Base-by-base conservation (phyloP, 2,329 filamentous ascomycete species). In the Verticillium tricorpus region DNA sequence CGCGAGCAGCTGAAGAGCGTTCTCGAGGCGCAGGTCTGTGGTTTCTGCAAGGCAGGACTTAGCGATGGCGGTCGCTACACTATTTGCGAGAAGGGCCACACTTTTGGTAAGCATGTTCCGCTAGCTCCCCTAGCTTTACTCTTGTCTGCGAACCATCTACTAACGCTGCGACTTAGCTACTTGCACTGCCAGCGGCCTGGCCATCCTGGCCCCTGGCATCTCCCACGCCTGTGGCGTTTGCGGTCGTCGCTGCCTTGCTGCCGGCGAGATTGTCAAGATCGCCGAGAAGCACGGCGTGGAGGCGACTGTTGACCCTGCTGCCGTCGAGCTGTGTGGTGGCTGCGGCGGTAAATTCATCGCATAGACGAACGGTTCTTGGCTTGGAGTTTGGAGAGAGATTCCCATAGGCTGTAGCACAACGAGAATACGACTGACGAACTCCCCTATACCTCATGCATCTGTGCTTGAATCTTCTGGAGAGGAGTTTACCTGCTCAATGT, bases 151-250 rank as follows among this genome's bases (percentile, higher is more conserved):
- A 56, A 3, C 50, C n/a, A 11, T 22, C 7, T 50, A 28, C 61
- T 67, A 35, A 66, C 61, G 55, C 2, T 14, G 54, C 15, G 9
- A 11, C 45, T 54, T 31, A 83, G 82, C 80, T n/a, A 80, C 76
- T 1, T 87, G 85, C 63, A 80, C 80, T 0, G 78, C 80, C 1
- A 84, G 81, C 0, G 81, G 82, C 1, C 70, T 87, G 8, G 80
- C 84, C 14, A 83, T 87, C 64, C 74, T 83, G 62, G 78, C 76
- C 1, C 84, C 84, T 0, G 82, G 81, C 2, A 76, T 82, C 56
- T 85, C 84, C 0, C 76, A 79, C 37, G 78, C 80, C 3, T 87
- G 85, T 60, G 81, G 80, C 22, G 80, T 86, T 2, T 87, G 85
- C 66, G 80, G 79, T 17, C 70, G 78, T 31, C 78, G 84, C 28